Evolutionary conservation across 371 early-diverging fungal genomes (phyloP).

Genomic region (Phascolomyces articulosus): DNA sequence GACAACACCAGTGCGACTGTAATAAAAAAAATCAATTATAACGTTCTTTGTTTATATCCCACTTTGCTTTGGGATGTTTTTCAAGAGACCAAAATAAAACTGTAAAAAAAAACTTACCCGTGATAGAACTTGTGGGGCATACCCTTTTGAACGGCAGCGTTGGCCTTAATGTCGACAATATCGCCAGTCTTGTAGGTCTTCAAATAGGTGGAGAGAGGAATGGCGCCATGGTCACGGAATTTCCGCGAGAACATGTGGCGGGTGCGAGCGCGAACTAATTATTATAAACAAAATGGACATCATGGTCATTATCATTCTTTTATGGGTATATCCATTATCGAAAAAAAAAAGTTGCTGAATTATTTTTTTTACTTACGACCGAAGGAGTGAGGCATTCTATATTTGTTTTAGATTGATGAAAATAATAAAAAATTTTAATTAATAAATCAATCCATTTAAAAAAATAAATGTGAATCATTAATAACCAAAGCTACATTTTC

Average conservation of each 20-base stretch:
- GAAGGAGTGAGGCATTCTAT: conserved; percentile 92
- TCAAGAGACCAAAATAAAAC: no score
- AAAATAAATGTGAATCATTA: no score
- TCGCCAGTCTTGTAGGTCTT: conserved; percentile 91
- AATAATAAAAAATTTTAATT: neutral
- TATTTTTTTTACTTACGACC: conserved; percentile 61
- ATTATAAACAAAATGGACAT: no score
- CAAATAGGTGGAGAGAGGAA: conserved; percentile 96
- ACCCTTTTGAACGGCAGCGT: conserved; percentile 98
- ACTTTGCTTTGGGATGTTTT: no score
- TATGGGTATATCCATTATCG: no score
- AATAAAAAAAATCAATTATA: neutral
- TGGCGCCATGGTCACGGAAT: conserved; percentile 94
- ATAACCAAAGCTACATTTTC: no score
- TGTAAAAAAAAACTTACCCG: conserved; percentile 66
- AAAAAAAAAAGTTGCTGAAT: no score
- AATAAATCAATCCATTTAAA: no score
- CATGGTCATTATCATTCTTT: no score
- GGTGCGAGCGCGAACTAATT: conserved; percentile 95
- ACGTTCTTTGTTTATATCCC: no score
- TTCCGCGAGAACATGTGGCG: conserved; percentile 98
- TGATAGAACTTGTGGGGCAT: conserved; percentile 99
- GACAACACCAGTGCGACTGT: conserved; percentile 96
- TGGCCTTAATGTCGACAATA: conserved; percentile 44
- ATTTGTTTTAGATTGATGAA: neutral